These are phyloP conservation scores for Fusarium sp. DNA, from an alignment of 2,329 filamentous ascomycete species.

Conservation along the genomic window DNA sequence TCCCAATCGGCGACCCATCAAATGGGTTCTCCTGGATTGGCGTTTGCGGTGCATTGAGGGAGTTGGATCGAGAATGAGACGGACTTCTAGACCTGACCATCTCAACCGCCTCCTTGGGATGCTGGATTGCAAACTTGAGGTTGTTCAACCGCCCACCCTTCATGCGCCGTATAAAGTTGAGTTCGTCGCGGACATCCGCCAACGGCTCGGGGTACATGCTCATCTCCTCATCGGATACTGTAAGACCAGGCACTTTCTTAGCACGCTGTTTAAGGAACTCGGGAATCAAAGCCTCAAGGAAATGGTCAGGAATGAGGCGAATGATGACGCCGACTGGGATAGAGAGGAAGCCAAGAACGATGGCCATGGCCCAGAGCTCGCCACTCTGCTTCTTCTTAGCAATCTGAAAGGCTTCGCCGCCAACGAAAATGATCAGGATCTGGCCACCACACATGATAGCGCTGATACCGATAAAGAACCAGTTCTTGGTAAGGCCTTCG, in stretches of 20 bases:
- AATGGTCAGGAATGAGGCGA: constrained; percentile 81
- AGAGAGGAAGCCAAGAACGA: constrained; percentile 85
- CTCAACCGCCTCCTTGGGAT: constrained; percentile 74
- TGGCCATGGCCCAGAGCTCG: constrained; percentile 87
- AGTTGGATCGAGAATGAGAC: constrained; percentile 72
- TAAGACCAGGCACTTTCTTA: constrained; percentile 62
- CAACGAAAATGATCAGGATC: constrained; percentile 88
- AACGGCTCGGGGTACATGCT: constrained; percentile 76
- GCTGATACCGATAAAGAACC: constrained; percentile 90
- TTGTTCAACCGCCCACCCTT: constrained; percentile 85
- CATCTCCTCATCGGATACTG: constrained; percentile 74
- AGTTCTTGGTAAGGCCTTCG: constrained; percentile 84
- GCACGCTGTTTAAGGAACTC: constrained; percentile 61
- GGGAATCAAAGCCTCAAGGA: constrained; percentile 64
- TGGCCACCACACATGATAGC: constrained; percentile 88
- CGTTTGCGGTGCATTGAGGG: constrained; percentile 68
- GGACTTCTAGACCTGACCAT: constrained; percentile 69
- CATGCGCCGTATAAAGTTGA: constrained; percentile 81
- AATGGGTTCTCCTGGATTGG: constrained; percentile 67
- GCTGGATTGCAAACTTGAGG: constrained; percentile 79
- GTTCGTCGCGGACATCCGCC: constrained; percentile 80
- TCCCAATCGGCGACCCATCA: constrained; percentile 58
- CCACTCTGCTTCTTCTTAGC: constrained; percentile 67
- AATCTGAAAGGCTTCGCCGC: constrained; percentile 83
- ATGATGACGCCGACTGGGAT: constrained; percentile 85